phyloP scores from a whole-genome alignment of 371 early-diverging fungal genomes.

The Mortierella sp. region DNA sequence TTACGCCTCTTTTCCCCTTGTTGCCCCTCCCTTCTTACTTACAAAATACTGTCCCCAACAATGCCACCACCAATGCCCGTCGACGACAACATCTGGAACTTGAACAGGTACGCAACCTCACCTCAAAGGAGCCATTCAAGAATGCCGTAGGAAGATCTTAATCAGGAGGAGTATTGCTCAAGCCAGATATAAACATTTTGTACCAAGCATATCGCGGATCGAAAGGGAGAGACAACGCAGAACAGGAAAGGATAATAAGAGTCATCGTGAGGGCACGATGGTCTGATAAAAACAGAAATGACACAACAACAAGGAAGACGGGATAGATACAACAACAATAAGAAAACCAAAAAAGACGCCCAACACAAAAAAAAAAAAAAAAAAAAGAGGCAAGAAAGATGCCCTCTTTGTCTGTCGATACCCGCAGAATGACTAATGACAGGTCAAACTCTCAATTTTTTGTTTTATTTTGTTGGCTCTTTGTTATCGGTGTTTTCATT shows the following conservation, averaged over 20 bases:
- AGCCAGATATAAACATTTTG: neutral
- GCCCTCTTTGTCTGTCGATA: neutral
- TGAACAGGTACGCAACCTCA: constrained; percentile 39
- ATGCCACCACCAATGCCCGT: constrained; percentile 58
- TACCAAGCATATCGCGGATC: neutral
- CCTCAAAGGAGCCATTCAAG: neutral
- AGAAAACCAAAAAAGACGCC: neutral
- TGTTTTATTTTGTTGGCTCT: neutral
- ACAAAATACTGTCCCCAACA: neutral
- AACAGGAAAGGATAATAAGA: neutral
- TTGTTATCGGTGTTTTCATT: neutral
- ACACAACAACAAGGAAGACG: too few relatives aligned
- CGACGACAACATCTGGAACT: constrained; percentile 58
- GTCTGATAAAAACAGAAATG: neutral
- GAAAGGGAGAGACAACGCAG: neutral
- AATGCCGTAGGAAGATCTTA: neutral
- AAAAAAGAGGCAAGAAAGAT: neutral
- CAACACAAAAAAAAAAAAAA: neutral
- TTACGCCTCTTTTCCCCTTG: neutral
- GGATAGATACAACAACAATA: neutral
- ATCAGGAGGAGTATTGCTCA: too few relatives aligned
- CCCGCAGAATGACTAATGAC: constrained; percentile 40
- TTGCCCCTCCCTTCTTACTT: neutral
- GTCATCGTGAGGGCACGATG: neutral
- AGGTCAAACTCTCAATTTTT: constrained; percentile 26